Evolutionary conservation across 176 grass and related monocot genomes (phyloP), one percentile per base, ranked within the genome.

Genomic region (Panicum miliaceum): DNA sequence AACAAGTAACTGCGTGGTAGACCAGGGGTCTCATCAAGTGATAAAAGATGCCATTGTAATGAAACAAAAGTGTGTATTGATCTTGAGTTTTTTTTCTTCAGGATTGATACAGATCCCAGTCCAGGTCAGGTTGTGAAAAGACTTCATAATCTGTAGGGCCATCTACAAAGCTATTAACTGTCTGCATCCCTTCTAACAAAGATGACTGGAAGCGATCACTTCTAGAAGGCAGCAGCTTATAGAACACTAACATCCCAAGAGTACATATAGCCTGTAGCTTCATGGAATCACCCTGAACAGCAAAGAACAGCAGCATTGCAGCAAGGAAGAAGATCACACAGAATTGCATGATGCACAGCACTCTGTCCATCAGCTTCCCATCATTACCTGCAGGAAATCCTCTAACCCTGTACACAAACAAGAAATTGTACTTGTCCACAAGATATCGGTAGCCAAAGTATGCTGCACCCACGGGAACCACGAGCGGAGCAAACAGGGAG

Each of bases 391-490:
- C 93, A 54, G 96, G 96, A 66, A 96, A 99, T 50, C 96, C 96
- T 90, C 93, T 89, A 46, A 95, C 91, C 83, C 96, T 89, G 81
- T 99, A 99, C 35, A 99, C 93, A 11, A 99, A 96, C 81, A 99
- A 88, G 89, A 99, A 99, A 19, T 99, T 99, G 74, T 99, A 99
- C 89, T 99, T 99, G 81, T 99, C 93, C 82, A 99, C 96, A 37
- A 96, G 83, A 81, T 99, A 99, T n/a, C 96, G 91, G 85, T 99
- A 99, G 37, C 96, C 96, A 86, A 99, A 99, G 86, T 99, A 99
- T 74, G 85, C 75, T 12, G 96, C 96, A 7, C 96, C 96, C 0
- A 99, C 96, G 40, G 89, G 93, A 84, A 99, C 96, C 64, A 96
- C 93, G 0, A 99, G 89, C 0, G 96, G 96, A 47, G 96, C 96